phyloP scores from a whole-genome alignment of 116 monocot species.

The Trichopus zeylanicus region DNA sequence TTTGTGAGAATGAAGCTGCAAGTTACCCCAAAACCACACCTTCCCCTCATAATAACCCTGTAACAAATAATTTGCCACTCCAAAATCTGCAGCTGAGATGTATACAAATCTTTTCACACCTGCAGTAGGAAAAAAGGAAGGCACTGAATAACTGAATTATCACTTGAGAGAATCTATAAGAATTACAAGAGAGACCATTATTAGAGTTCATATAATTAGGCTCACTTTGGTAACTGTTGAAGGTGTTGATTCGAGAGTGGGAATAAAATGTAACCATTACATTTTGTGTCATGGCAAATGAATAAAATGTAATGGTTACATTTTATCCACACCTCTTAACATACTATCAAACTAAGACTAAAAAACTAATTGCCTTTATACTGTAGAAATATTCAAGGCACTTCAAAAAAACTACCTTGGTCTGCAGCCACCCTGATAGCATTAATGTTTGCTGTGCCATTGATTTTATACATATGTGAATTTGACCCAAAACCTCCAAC shows the following conservation, averaged over 20 bases:
- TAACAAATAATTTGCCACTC: conserved; percentile 67
- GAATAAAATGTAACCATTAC: too few species aligned
- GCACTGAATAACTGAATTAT: neutral
- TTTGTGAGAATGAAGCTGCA: neutral
- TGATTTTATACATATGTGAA: conserved; percentile 93
- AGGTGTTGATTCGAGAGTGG: too few species aligned
- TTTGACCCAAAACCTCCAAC: conserved; percentile 98
- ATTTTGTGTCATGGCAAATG: too few species aligned
- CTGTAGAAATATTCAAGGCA: neutral
- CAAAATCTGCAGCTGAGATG: conserved; percentile 97
- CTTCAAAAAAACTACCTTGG: conserved; percentile 33
- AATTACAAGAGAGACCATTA: neutral
- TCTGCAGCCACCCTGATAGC: conserved; percentile 88
- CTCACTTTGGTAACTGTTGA: too few species aligned
- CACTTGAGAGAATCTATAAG: too few species aligned
- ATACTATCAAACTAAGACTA: too few species aligned
- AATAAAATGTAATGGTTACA: too few species aligned
- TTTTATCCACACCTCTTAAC: too few species aligned
- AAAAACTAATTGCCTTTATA: too few species aligned
- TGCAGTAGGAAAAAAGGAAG: conserved; percentile 15
- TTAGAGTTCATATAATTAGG: too few species aligned
- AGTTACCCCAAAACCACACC: conserved; percentile 31
- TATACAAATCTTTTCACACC: conserved; percentile 97
- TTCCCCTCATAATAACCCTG: conserved; percentile 97
- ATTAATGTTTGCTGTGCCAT: conserved; percentile 96